Evolutionary conservation across 2,329 filamentous ascomycete species (phyloP).

Genomic region (Cercospora zeina): DNA sequence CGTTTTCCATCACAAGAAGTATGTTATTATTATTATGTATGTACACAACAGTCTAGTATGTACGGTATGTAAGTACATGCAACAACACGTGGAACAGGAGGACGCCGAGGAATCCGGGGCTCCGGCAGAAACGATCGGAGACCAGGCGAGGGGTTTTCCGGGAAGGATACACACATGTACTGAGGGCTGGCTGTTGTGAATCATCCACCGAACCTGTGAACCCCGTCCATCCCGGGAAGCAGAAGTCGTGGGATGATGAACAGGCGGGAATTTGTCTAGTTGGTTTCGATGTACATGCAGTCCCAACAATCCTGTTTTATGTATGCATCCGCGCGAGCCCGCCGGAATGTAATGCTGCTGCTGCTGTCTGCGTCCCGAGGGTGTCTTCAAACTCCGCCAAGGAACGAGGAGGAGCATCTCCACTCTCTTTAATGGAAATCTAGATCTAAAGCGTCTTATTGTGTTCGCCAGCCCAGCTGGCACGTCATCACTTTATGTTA

Average conservation of each 20-base stretch:
- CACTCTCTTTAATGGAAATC: not conserved
- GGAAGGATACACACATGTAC: slow-evolving; percentile 5
- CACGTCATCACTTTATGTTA: not conserved
- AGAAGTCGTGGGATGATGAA: not conserved
- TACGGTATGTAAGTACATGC: too few relatives aligned
- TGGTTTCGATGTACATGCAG: too few relatives aligned
- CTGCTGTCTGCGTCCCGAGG: not conserved
- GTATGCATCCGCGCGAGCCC: slow-evolving; percentile 9
- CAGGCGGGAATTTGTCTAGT: not conserved
- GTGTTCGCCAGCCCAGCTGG: not conserved
- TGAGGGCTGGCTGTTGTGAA: slow-evolving; percentile 5
- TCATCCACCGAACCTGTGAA: not conserved
- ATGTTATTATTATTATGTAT: too few relatives aligned
- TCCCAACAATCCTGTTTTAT: not conserved
- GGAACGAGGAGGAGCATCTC: not conserved
- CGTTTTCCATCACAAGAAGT: too few relatives aligned
- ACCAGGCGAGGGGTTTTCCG: not conserved
- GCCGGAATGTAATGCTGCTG: too few relatives aligned
- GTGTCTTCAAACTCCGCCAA: not conserved
- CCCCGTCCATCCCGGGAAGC: not conserved
- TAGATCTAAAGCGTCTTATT: not conserved
- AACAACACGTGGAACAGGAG: too few relatives aligned
- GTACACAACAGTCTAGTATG: too few relatives aligned
- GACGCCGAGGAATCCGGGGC: not conserved
- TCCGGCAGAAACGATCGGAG: too few relatives aligned